phyloP scores from a whole-genome alignment of 2,329 filamentous ascomycete species.

The Elsinoe perseae region DNA sequence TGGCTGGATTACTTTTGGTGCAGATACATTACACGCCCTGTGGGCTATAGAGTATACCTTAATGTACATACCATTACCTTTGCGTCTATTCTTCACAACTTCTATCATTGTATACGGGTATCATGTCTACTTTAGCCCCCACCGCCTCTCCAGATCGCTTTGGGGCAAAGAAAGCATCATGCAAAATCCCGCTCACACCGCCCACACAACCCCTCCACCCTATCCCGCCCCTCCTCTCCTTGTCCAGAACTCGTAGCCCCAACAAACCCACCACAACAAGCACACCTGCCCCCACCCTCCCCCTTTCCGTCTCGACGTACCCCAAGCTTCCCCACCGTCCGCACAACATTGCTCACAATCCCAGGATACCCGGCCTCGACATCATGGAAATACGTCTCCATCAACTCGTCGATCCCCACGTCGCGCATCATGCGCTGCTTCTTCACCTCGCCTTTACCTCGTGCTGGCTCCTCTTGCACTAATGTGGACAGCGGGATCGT shows the following conservation, averaged over 20 bases:
- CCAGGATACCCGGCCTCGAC: constrained; percentile 82
- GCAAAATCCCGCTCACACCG: constrained; percentile 15
- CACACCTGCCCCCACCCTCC: constrained; percentile 42
- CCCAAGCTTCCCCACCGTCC: constrained; percentile 76
- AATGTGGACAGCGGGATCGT: too few species aligned
- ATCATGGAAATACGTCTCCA: constrained; percentile 78
- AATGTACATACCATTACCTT: constrained; percentile 7
- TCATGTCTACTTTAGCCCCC: background rate
- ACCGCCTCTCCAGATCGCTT: too few species aligned
- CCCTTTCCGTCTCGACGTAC: constrained; percentile 34
- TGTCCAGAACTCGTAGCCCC: background rate
- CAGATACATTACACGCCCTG: constrained; percentile 11
- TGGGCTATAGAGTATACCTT: constrained; percentile 13
- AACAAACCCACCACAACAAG: constrained; percentile 50
- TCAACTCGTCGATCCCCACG: constrained; percentile 76
- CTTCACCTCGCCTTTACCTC: constrained; percentile 6
- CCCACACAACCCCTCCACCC: background rate
- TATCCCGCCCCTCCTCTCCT: background rate
- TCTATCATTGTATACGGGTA: too few species aligned
- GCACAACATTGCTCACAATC: constrained; percentile 90
- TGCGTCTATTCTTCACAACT: background rate
- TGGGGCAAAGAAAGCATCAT: background rate
- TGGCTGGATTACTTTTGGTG: background rate
- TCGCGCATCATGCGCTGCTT: constrained; percentile 10
- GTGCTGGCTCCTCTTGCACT: too few species aligned